Conservation (phyloP, 306 rosid species). For the Alnus glutinosa region DNA sequence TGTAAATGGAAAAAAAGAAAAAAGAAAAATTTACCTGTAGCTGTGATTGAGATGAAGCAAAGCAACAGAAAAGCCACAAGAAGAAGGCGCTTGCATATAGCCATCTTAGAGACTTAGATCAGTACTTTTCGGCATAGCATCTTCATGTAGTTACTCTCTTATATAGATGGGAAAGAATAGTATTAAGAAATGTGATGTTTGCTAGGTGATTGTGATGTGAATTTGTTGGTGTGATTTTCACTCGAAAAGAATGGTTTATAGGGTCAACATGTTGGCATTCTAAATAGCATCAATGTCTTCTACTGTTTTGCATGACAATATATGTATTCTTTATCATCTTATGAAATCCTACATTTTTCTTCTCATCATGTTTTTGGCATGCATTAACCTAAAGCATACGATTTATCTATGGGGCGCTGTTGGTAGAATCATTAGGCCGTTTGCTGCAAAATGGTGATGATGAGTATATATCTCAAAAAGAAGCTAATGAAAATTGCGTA, state of each 20-base stretch:
- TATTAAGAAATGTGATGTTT: conserved; percentile 26
- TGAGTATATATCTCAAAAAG: background rate
- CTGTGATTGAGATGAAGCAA: conserved; percentile 40
- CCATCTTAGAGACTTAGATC: conserved; percentile 6
- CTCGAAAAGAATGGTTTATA: conserved; percentile 28
- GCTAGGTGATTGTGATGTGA: conserved; percentile 13
- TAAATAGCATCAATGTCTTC: conserved; percentile 34
- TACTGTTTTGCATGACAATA: conserved; percentile 28
- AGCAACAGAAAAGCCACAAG: conserved; percentile 55
- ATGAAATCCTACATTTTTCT: background rate
- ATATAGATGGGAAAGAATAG: conserved; percentile 37
- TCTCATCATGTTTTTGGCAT: background rate
- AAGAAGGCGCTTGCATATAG: conserved; percentile 38
- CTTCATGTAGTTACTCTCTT: conserved; percentile 18
- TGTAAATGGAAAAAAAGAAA: background rate
- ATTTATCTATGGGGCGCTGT: background rate
- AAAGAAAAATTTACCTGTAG: conserved; percentile 37
- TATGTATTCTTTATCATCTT: background rate
- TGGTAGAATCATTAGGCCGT: background rate
- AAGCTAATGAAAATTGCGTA: background rate
- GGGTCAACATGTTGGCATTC: conserved; percentile 19
- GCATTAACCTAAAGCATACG: background rate
- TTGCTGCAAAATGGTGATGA: too few species aligned
- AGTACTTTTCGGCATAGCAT: conserved; percentile 20
- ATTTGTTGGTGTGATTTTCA: conserved; percentile 7